These are phyloP conservation scores for Breynia disticha DNA, from an alignment of 441 rosid species.

Conservation along the genomic window DNA sequence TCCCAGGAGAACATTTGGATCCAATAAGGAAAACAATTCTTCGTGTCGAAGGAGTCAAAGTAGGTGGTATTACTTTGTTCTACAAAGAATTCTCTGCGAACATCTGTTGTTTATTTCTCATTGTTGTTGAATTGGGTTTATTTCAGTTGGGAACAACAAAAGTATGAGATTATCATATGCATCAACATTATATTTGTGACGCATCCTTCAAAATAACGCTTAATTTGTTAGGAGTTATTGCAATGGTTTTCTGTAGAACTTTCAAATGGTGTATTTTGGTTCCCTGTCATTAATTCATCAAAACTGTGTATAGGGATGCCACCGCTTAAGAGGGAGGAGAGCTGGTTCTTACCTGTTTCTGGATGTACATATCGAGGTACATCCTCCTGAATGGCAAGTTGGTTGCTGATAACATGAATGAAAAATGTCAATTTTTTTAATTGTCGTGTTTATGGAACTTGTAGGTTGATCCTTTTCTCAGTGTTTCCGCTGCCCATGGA, in stretches of 20 bases:
- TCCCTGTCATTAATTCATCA: slow-evolving; percentile 8
- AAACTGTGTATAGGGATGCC: slow-evolving; percentile 62
- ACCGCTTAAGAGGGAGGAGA: slow-evolving; percentile 91
- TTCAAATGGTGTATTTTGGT: background rate
- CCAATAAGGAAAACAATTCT: slow-evolving; percentile 63
- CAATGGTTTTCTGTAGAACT: background rate
- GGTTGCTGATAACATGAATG: background rate
- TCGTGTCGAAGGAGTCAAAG: slow-evolving; percentile 81
- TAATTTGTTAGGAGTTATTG: too few relatives aligned
- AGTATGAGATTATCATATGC: too few relatives aligned
- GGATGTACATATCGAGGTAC: slow-evolving; percentile 91
- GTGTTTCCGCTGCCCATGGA: slow-evolving; percentile 84
- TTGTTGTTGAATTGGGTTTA: too few relatives aligned
- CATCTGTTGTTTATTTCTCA: too few relatives aligned
- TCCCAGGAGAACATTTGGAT: slow-evolving; percentile 60
- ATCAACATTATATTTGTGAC: too few relatives aligned
- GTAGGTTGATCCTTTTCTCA: slow-evolving; percentile 86
- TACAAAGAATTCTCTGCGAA: background rate
- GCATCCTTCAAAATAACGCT: too few relatives aligned
- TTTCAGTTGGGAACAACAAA: too few relatives aligned
- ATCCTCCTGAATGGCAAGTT: slow-evolving; percentile 12
- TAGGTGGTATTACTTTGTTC: slow-evolving; percentile 14
- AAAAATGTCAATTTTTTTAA: background rate
- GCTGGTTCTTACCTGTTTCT: slow-evolving; percentile 87
- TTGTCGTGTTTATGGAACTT: slow-evolving; percentile 10